These are phyloP conservation scores for Paramecium bursaria DNA, from an alignment of 73 alveolate species.

Conservation along the genomic window DNA sequence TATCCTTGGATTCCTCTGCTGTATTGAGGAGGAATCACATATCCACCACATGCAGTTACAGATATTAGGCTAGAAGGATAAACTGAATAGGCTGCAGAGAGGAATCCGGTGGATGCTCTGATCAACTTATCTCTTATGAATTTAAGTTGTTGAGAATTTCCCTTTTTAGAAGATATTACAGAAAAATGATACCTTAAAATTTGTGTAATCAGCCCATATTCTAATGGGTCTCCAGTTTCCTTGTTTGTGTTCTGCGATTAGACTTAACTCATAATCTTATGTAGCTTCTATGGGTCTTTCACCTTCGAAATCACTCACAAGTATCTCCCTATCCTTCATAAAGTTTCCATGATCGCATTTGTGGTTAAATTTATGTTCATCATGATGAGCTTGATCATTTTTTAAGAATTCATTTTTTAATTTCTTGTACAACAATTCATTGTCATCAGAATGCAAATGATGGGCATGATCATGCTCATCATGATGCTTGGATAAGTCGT, in stretches of 20 bases:
- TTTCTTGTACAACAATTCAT: neutral
- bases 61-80: slow-evolving; percentile 5
- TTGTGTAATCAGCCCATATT: slow-evolving; percentile 10
- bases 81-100: slow-evolving; percentile 22
- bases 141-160: neutral
- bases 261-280: neutral
- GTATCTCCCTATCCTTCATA: neutral
- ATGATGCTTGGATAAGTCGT: neutral
- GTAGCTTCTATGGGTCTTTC: slow-evolving; percentile 31
- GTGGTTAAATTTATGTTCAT: neutral
- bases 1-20: neutral
- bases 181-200: neutral
- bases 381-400: neutral
- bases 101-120: slow-evolving; percentile 44
- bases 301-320: neutral
- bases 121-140: slow-evolving; percentile 10
- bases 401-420: neutral
- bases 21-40: neutral
- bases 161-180: neutral
- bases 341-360: slow-evolving; percentile 31
- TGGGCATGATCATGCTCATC: neutral
- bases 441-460: neutral
- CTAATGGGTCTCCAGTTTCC: slow-evolving; percentile 46
- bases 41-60: slow-evolving; percentile 3
- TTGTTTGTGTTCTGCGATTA: slow-evolving; percentile 22